Evolutionary conservation across 345 rosid genomes (phyloP).

Genomic region (Limnanthes douglasii): DNA sequence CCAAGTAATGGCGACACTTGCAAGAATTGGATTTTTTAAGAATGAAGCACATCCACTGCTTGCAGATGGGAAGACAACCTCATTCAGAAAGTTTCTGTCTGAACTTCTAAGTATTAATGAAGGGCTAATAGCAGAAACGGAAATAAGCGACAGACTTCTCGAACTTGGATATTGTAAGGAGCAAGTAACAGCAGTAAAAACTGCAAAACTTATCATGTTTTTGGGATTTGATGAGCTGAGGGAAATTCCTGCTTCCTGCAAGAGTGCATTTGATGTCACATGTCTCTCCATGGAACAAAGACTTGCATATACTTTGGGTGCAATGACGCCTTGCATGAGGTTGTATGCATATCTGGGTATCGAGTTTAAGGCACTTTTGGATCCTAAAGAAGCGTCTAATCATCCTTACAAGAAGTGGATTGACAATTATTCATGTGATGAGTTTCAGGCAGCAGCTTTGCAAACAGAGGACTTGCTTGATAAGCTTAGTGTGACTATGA

Average conservation of each 20-base stretch:
- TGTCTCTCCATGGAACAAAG: conserved; percentile 77
- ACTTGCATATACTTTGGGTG: conserved; percentile 59
- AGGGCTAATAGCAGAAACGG: conserved; percentile 30
- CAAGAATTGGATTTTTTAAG: conserved; percentile 57
- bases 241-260: conserved; percentile 48
- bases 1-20: conserved; percentile 53
- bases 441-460: no score
- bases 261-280: conserved; percentile 42
- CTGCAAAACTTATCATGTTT: conserved; percentile 69
- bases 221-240: conserved; percentile 52
- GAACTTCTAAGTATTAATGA: conserved; percentile 23
- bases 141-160: conserved; percentile 33
- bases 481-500: no score
- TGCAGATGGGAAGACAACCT: conserved; percentile 17
- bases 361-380: no score
- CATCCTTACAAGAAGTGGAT: no score
- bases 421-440: no score
- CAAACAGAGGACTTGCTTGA: no score
- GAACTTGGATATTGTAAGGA: conserved; percentile 49
- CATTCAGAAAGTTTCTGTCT: conserved; percentile 39
- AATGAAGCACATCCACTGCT: conserved; percentile 34
- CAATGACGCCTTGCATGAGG: no score
- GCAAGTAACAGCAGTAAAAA: conserved; percentile 36
- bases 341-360: no score
- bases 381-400: no score